Evolutionary conservation across 768 basidiomycete species (phyloP), one percentile per base, ranked within the genome.

Genomic region (Coprinopsis strossmayeri): DNA sequence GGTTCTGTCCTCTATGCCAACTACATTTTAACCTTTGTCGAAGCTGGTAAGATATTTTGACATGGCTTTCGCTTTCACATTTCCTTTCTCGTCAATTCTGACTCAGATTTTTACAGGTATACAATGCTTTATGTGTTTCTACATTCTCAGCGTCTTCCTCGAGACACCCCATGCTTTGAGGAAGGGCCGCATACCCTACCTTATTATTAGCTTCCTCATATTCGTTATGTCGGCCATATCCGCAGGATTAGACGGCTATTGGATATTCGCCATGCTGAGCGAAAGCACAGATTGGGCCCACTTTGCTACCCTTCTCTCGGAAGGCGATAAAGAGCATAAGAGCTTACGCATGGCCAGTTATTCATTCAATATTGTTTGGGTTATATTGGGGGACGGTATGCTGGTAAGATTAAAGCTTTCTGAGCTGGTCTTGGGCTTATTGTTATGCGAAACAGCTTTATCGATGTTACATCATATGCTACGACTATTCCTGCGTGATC

Each of bases 21-120:
- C n/a, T n/a, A n/a, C n/a, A n/a, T n/a, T n/a, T n/a, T n/a, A n/a
- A n/a, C n/a, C n/a, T n/a, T n/a, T n/a, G n/a, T n/a, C n/a, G n/a
- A n/a, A n/a, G n/a, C n/a, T n/a, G n/a, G n/a, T n/a, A n/a, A n/a
- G n/a, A n/a, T n/a, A n/a, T n/a, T n/a, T n/a, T n/a, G n/a, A n/a
- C n/a, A n/a, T n/a, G n/a, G n/a, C n/a, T n/a, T n/a, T n/a, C n/a
- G n/a, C n/a, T n/a, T n/a, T n/a, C n/a, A n/a, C n/a, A n/a, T n/a
- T n/a, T n/a, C n/a, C n/a, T n/a, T n/a, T n/a, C n/a, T n/a, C n/a
- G n/a, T n/a, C n/a, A n/a, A n/a, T n/a, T n/a, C n/a, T n/a, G n/a
- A n/a, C n/a, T n/a, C n/a, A n/a, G n/a, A n/a, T n/a, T n/a, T n/a
- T 42, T 23, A 17, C 40, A 42, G 40, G 40, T 42, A 26, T 42